Conservation (phyloP, 257 asterid genomes). For the Euphrasia confusa region DNA sequence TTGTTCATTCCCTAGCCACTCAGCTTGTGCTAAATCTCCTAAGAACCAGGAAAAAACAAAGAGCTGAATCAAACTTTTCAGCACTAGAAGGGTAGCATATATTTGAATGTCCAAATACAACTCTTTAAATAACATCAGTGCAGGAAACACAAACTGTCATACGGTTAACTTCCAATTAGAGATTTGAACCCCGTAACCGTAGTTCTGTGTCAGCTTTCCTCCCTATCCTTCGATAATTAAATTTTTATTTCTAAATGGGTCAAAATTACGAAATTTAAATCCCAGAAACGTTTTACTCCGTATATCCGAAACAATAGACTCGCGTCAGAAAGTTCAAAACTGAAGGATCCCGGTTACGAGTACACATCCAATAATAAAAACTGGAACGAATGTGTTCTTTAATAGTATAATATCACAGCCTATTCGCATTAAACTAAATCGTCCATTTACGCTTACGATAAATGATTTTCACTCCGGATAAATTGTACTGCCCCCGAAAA, state of each 20-base stretch:
- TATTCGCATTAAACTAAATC: background rate
- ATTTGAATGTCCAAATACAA: slow-evolving; percentile 5
- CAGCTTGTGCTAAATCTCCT: slow-evolving; percentile 19
- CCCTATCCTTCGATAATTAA: slow-evolving; percentile 6
- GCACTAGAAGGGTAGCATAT: slow-evolving; percentile 9
- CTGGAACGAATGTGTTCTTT: background rate
- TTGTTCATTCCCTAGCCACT: slow-evolving; percentile 11
- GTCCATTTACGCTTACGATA: background rate
- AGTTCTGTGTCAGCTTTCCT: slow-evolving; percentile 7
- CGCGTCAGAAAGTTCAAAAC: background rate
- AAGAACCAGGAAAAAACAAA: slow-evolving; percentile 13
- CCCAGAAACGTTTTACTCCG: background rate
- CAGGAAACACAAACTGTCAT: background rate
- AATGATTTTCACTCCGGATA: background rate
- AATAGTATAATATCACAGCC: background rate
- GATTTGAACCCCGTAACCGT: slow-evolving; percentile 6
- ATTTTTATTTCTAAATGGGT: background rate
- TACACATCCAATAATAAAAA: background rate
- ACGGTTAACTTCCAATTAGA: slow-evolving; percentile 5
- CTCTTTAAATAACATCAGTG: slow-evolving; percentile 12
- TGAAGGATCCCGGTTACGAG: background rate
- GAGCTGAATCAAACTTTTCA: background rate
- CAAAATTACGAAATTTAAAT: background rate
- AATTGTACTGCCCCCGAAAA: background rate
- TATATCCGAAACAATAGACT: background rate